Conservation (phyloP, 1,284 basidiomycete species). For the Grifola frondosa region DNA sequence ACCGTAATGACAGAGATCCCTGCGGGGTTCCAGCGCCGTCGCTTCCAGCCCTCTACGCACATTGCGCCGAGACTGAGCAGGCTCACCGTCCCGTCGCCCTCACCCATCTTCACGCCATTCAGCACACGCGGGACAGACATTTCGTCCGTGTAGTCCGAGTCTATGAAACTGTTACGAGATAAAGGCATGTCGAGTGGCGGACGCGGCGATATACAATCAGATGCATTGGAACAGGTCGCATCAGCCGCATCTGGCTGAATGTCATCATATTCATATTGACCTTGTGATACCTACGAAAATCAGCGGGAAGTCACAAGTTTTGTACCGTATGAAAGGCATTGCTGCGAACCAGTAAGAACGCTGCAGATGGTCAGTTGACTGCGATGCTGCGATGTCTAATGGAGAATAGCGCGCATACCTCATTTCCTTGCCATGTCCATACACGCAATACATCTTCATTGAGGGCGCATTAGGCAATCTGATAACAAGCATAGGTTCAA, state of each 20-base stretch:
- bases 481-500: too few relatives aligned
- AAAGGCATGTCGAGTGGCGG: slow-evolving; percentile 59
- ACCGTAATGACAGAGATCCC: slow-evolving; percentile 84
- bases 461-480: slow-evolving; percentile 89
- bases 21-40: slow-evolving; percentile 91
- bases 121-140: slow-evolving; percentile 63
- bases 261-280: slow-evolving; percentile 69
- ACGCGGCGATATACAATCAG: slow-evolving; percentile 42
- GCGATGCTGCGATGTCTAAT: neutral
- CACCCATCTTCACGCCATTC: slow-evolving; percentile 86
- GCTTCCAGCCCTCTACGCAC: slow-evolving; percentile 96
- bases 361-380: slow-evolving; percentile 33
- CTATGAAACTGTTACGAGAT: slow-evolving; percentile 75
- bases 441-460: slow-evolving; percentile 93
- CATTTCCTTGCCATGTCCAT: slow-evolving; percentile 98
- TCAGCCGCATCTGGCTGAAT: slow-evolving; percentile 45
- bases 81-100: slow-evolving; percentile 96
- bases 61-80: slow-evolving; percentile 89
- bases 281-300: slow-evolving; percentile 70
- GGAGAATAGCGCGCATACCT: slow-evolving; percentile 53
- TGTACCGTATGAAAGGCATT: neutral
- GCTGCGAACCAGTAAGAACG: slow-evolving; percentile 70
- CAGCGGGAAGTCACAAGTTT: neutral
- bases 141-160: slow-evolving; percentile 76
- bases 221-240: slow-evolving; percentile 40